Conservation (phyloP, 805 yeast species). For the Candida awuae region DNA sequence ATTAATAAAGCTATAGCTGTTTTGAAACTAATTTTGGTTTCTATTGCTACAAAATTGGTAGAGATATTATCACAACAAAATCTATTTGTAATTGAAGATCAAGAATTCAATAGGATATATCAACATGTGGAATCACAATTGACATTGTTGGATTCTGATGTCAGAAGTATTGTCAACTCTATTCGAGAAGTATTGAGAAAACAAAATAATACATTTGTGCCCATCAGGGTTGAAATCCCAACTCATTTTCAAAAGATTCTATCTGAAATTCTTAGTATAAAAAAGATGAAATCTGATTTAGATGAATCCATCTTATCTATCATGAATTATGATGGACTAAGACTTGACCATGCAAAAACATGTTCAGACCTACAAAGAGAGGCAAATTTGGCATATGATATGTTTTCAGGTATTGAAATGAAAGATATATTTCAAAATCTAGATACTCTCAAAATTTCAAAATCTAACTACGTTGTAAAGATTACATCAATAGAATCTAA, state of each 20-base stretch:
- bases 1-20: conserved; percentile 52
- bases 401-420: too few relatives aligned
- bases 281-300: background rate
- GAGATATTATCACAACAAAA: conserved; percentile 30
- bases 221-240: conserved; percentile 50
- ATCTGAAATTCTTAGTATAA: background rate
- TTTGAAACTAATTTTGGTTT: conserved; percentile 57
- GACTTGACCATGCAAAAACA: background rate
- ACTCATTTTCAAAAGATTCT: conserved; percentile 5
- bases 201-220: conserved; percentile 60
- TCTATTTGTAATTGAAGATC: conserved; percentile 38
- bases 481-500: conserved; percentile 38
- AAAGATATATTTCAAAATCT: too few relatives aligned
- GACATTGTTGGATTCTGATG: conserved; percentile 48
- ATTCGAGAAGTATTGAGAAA: conserved; percentile 71
- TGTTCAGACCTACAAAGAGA: conserved; percentile 5
- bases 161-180: conserved; percentile 55
- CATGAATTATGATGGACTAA: background rate
- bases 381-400: conserved; percentile 2
- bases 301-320: background rate
- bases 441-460: too few relatives aligned
- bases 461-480: conserved; percentile 33
- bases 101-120: conserved; percentile 32
- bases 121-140: conserved; percentile 30
- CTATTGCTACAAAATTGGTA: conserved; percentile 40